phyloP scores from a whole-genome alignment of 257 asterid genomes.

The Fraxinus anomala region DNA sequence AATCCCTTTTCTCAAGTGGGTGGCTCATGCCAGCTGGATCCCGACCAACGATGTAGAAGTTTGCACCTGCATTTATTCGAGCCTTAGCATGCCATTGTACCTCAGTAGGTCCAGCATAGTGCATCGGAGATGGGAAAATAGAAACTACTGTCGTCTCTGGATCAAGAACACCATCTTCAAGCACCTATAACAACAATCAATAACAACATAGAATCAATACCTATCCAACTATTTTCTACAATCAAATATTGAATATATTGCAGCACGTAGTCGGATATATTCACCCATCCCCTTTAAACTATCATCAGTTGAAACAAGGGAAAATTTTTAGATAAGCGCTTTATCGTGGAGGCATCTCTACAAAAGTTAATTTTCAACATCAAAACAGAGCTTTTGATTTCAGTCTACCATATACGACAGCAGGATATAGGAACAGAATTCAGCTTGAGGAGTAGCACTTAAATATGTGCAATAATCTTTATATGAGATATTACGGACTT shows the following conservation, averaged over 20 bases:
- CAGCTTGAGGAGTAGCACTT: too few species aligned
- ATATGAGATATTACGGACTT: too few species aligned
- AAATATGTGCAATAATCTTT: too few species aligned
- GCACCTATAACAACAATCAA: conserved; percentile 50
- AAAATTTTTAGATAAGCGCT: too few species aligned
- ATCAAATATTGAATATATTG: too few species aligned
- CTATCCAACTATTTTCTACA: not conserved
- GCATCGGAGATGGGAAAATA: conserved; percentile 97
- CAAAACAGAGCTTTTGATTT: too few species aligned
- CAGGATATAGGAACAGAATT: too few species aligned
- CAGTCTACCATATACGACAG: too few species aligned
- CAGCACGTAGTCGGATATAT: too few species aligned
- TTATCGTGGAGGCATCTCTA: too few species aligned
- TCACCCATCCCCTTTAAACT: not conserved
- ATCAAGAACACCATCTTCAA: conserved; percentile 89
- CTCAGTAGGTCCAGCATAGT: conserved; percentile 97
- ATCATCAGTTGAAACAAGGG: not conserved
- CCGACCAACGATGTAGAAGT: conserved; percentile 87
- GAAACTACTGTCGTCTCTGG: conserved; percentile 93
- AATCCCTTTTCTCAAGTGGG: conserved; percentile 85
- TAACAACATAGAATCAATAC: not conserved
- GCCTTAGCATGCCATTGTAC: conserved; percentile 99
- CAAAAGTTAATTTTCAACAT: too few species aligned
- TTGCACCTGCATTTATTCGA: conserved; percentile 93
- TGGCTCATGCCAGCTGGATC: conserved; percentile 99